phyloP scores from a whole-genome alignment of 257 asterid species.

The Plantago major region DNA sequence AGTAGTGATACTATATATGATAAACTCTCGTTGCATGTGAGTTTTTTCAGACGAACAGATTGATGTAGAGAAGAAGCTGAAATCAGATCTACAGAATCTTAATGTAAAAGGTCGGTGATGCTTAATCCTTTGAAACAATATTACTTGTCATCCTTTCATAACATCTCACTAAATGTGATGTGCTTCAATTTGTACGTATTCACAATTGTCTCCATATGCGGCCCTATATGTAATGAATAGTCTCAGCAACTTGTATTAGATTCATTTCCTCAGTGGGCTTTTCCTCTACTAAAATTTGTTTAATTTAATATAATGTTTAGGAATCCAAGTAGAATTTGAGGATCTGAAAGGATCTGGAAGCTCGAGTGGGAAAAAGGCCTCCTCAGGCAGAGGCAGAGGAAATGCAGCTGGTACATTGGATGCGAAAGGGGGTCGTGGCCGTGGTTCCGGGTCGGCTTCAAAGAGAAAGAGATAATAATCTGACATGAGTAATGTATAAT shows the following conservation, averaged over 20 bases:
- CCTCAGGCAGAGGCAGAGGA: slow-evolving; percentile 56
- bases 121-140: background rate
- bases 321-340: slow-evolving; percentile 53
- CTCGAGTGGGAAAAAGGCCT: slow-evolving; percentile 41
- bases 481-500: background rate
- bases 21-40: slow-evolving; percentile 17
- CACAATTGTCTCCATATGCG: background rate
- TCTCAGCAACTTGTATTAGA: background rate
- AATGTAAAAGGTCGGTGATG: slow-evolving; percentile 61
- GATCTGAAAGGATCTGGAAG: slow-evolving; percentile 73
- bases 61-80: slow-evolving; percentile 57
- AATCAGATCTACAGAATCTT: slow-evolving; percentile 60
- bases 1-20: background rate
- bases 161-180: background rate
- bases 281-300: background rate
- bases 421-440: slow-evolving; percentile 44
- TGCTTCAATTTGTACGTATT: background rate
- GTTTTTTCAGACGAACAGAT: slow-evolving; percentile 36
- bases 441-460: slow-evolving; percentile 41
- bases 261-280: background rate
- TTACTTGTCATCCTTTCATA: background rate
- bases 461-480: slow-evolving; percentile 70
- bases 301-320: slow-evolving; percentile 24
- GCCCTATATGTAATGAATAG: background rate
- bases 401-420: slow-evolving; percentile 30